Percentiles rank a stretch among this genome's conserved stretches.
Conservation (phyloP, 805 yeast genomes). For the Kazachstania bromeliacearum region DNA sequence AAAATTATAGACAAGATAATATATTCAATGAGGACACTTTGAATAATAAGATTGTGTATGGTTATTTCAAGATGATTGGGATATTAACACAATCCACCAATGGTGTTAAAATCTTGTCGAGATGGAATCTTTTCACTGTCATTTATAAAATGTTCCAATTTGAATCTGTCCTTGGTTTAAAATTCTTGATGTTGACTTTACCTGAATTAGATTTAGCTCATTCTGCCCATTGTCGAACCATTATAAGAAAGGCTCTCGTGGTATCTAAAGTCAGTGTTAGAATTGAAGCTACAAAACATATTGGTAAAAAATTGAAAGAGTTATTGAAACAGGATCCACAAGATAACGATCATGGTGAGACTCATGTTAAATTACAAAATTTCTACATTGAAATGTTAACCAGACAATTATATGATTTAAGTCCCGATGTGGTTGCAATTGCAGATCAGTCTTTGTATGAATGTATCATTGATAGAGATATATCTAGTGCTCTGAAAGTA, state of each 20-base stretch:
- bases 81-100: constrained; percentile 47
- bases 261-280: constrained; percentile 45
- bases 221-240: constrained; percentile 57
- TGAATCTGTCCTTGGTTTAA: constrained; percentile 41
- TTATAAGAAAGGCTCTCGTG: constrained; percentile 56
- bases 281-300: constrained; percentile 43
- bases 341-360: constrained; percentile 1
- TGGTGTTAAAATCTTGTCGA: constrained; percentile 63
- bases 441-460: constrained; percentile 49
- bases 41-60: constrained; percentile 55
- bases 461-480: constrained; percentile 38
- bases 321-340: constrained; percentile 2
- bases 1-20: constrained; percentile 44
- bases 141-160: constrained; percentile 59
- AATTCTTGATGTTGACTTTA: constrained; percentile 47
- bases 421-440: constrained; percentile 42
- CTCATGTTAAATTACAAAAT: constrained; percentile 5
- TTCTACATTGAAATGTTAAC: constrained; percentile 5
- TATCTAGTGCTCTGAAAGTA: constrained; percentile 15
- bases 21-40: constrained; percentile 54
- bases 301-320: constrained; percentile 29
- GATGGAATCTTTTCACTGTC: constrained; percentile 80
- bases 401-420: constrained; percentile 40
- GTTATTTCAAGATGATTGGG: constrained; percentile 75
- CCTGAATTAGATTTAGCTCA: constrained; percentile 50